Evolutionary conservation across 768 basidiomycete species (phyloP).

Genomic region (Crassisporium funariophilum): DNA sequence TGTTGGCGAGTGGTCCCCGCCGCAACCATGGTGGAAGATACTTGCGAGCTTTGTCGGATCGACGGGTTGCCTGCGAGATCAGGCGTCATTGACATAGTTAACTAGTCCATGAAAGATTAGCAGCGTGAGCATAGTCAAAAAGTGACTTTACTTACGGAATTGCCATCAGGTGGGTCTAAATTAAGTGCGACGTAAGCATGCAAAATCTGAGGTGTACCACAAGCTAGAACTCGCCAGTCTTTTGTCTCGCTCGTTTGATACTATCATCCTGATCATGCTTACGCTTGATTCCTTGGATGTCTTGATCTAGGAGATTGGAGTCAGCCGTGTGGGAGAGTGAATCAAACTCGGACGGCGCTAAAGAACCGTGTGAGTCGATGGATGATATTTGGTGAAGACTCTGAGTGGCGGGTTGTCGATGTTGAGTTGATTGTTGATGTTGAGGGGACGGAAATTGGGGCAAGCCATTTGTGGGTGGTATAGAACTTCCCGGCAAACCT

Average conservation of each 20-base stretch:
- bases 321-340: constrained; percentile 29
- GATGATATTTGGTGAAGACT: constrained; percentile 33
- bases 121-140: constrained; percentile 6
- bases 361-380: constrained; percentile 28
- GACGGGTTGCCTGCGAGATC: constrained; percentile 24
- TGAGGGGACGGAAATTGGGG: constrained; percentile 22
- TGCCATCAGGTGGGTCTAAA: constrained; percentile 50
- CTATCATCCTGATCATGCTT: constrained; percentile 68
- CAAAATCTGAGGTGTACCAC: background rate
- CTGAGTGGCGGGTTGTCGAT: constrained; percentile 28
- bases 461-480: constrained; percentile 24
- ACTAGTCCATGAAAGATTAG: constrained; percentile 16
- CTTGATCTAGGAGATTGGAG: constrained; percentile 54
- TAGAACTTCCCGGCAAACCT: constrained; percentile 19
- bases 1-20: constrained; percentile 46
- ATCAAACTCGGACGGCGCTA: constrained; percentile 22
- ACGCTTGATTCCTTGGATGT: constrained; percentile 68
- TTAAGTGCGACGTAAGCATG: constrained; percentile 4
- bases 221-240: constrained; percentile 55
- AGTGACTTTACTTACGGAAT: constrained; percentile 40
- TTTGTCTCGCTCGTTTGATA: constrained; percentile 70
- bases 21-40: constrained; percentile 28
- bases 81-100: constrained; percentile 30
- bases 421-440: constrained; percentile 10
- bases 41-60: constrained; percentile 26